phyloP scores from a whole-genome alignment of 2,329 filamentous ascomycete species.

The Cladosporium cucumerinum region DNA sequence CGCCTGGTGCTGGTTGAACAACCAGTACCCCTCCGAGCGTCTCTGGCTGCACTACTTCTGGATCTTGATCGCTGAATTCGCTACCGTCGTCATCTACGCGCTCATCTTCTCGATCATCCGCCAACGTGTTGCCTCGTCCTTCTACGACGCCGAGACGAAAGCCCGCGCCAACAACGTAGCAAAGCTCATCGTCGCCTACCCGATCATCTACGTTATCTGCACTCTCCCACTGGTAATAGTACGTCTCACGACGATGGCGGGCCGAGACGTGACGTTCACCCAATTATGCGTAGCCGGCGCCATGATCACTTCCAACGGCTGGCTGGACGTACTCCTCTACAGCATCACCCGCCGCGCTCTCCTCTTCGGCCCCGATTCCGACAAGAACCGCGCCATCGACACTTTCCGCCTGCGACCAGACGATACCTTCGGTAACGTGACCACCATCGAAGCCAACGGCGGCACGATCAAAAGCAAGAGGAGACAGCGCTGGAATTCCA shows the following conservation, averaged over 20 bases:
- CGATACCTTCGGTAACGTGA: constrained; percentile 25
- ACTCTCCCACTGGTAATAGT: constrained; percentile 63
- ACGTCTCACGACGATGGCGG: constrained; percentile 59
- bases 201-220: constrained; percentile 64
- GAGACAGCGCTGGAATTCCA: neutral
- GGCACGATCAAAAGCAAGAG: neutral
- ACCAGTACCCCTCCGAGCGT: constrained; percentile 50
- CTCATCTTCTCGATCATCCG: constrained; percentile 41
- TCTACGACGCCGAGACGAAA: constrained; percentile 37
- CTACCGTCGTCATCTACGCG: constrained; percentile 49
- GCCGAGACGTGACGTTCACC: constrained; percentile 36
- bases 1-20: constrained; percentile 65
- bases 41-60: constrained; percentile 62
- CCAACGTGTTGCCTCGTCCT: constrained; percentile 35
- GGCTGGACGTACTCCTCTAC: constrained; percentile 57
- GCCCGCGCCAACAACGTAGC: constrained; percentile 39
- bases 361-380: constrained; percentile 49
- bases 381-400: constrained; percentile 23
- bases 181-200: constrained; percentile 62
- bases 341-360: constrained; percentile 53
- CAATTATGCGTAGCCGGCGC: constrained; percentile 51
- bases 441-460: constrained; percentile 23
- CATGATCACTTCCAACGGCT: constrained; percentile 56
- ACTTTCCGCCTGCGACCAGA: constrained; percentile 27
- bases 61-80: constrained; percentile 56